These are phyloP conservation scores for Monosporascus sp. DNA, from an alignment of 2,329 filamentous ascomycete genomes.

Conservation along the genomic window DNA sequence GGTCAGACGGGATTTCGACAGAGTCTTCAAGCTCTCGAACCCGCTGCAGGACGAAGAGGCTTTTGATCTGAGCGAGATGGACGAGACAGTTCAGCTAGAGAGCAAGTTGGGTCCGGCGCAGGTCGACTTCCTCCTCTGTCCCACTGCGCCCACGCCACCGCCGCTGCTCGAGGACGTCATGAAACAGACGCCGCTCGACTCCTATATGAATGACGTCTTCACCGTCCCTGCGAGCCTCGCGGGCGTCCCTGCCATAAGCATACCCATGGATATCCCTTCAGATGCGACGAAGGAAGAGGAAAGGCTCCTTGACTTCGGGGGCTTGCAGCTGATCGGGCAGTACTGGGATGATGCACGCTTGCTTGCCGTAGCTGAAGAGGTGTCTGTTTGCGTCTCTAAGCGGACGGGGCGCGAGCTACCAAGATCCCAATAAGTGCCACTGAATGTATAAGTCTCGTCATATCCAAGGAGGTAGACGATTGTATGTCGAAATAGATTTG, in stretches of 20 bases:
- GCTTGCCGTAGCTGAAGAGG: conserved; percentile 48
- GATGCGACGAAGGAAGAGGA: conserved; percentile 23
- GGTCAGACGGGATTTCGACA: conserved; percentile 82
- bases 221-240: conserved; percentile 93
- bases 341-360: conserved; percentile 69
- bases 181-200: conserved; percentile 57
- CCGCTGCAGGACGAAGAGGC: conserved; percentile 53
- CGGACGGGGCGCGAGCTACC: conserved; percentile 2
- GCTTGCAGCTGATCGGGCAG: conserved; percentile 76
- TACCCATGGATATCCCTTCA: conserved; percentile 55
- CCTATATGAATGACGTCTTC: conserved; percentile 90
- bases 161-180: conserved; percentile 58
- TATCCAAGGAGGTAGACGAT: neutral
- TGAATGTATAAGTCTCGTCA: too few species aligned
- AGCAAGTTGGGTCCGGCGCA: conserved; percentile 54
- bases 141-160: conserved; percentile 75
- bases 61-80: conserved; percentile 58
- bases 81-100: conserved; percentile 44
- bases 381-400: conserved; percentile 18
- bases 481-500: neutral
- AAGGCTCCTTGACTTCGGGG: conserved; percentile 40
- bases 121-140: conserved; percentile 83
- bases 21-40: conserved; percentile 65
- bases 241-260: conserved; percentile 80
- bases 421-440: neutral